A percentile compares a stretch with the other conserved stretches of the same genome.
These are phyloP conservation scores for Picochlorum sp. DNA, from an alignment of 139 green algal species.

Conservation along the genomic window DNA sequence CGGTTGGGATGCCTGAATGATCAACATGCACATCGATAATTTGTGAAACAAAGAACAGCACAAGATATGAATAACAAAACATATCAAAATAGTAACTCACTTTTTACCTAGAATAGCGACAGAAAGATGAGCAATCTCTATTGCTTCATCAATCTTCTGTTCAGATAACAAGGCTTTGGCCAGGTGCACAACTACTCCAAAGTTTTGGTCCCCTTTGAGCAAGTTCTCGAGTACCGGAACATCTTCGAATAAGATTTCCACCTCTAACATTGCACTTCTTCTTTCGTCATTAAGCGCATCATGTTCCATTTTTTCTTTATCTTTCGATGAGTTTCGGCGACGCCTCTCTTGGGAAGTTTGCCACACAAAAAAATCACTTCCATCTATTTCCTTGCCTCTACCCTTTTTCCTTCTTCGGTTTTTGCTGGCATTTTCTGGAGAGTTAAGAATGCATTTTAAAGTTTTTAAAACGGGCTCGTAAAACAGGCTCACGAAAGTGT, in stretches of 20 bases:
- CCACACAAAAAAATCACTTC: background rate
- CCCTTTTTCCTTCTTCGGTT: background rate
- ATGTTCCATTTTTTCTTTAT: background rate
- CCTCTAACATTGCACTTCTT: background rate
- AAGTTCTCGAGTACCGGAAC: background rate
- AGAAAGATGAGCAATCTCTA: background rate
- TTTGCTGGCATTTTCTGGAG: background rate
- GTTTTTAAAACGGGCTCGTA: background rate
- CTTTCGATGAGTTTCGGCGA: no score
- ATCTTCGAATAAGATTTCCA: background rate
- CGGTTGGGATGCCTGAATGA: slow-evolving; percentile 3
- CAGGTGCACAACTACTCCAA: background rate
- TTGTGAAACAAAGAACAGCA: no score
- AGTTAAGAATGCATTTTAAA: background rate
- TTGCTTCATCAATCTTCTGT: background rate
- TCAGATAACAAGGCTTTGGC: background rate
- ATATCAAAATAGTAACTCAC: no score
- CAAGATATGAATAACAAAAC: no score
- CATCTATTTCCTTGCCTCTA: background rate
- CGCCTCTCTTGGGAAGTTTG: background rate
- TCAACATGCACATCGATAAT: no score
- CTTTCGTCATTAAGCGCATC: background rate
- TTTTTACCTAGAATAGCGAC: background rate
- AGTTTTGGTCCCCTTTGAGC: background rate
- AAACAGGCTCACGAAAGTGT: slow-evolving; percentile 19